Conservation (phyloP, 306 rosid species). For the Gleditsia sinensis region DNA sequence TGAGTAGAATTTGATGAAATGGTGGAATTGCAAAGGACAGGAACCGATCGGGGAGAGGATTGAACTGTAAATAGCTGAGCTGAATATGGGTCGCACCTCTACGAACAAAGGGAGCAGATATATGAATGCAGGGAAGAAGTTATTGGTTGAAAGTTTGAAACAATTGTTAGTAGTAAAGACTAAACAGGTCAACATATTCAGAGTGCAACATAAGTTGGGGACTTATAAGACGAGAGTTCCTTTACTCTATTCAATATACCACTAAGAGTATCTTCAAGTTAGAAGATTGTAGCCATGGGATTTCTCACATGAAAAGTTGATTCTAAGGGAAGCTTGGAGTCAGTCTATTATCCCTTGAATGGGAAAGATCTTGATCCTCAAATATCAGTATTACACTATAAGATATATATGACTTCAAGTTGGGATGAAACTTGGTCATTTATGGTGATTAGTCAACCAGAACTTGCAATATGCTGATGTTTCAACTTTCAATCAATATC, state of each 20-base stretch:
- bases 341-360: conserved; percentile 9
- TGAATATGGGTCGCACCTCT: conserved; percentile 94
- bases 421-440: conserved; percentile 4
- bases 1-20: conserved; percentile 67
- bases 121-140: conserved; percentile 26
- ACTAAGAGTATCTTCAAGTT: background rate
- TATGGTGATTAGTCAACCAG: background rate
- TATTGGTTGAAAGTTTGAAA: background rate
- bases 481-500: conserved; percentile 16
- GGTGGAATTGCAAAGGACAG: conserved; percentile 82
- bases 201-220: background rate
- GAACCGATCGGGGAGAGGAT: conserved; percentile 68
- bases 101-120: conserved; percentile 22
- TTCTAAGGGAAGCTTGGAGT: background rate
- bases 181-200: background rate
- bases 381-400: background rate
- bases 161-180: background rate
- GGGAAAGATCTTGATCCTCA: conserved; percentile 16
- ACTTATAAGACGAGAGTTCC: background rate
- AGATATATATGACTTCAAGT: background rate
- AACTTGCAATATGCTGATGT: background rate
- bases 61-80: conserved; percentile 63
- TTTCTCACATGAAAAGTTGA: background rate
- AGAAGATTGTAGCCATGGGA: background rate
- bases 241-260: background rate